Evolutionary conservation across 2,329 filamentous ascomycete species (phyloP), one percentile per base, ranked within the genome.

Genomic region (Ustulina deusta): DNA sequence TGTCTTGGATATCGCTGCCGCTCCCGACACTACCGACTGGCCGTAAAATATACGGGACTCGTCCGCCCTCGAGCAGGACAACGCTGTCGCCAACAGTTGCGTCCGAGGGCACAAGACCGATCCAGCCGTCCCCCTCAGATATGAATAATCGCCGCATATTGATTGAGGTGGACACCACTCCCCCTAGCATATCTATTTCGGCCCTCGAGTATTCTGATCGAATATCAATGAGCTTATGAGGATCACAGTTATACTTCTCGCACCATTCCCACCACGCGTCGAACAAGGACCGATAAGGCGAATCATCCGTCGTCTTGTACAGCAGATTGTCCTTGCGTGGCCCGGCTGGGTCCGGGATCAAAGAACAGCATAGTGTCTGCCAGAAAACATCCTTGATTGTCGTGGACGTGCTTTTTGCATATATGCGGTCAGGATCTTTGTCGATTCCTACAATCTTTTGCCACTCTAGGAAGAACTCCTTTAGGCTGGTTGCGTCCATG

Each of bases 121-220:
- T 54, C 32, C 17, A 54, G 15, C 51, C 51, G n/a, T 54, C 32
- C 3, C 34, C 51, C 6, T 55, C 32, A 3, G 51, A 55, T 6
- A 55, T 7, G 51, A 55, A 55, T 17, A 55, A 17, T 4, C 51
- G 32, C n/a, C 51, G 34, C 51, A 40, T 55, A 9, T 29, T 55
- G 10, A 27, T 55, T n/a, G 32, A 36, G 2, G 32, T n/a, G 29
- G 51, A 40, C 10, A 55, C 34, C 10, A 36, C 5, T 22, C n/a
- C n/a, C 2, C 49, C 29, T 6, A 54, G 5, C 11, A 54, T 7
- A 22, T 54, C n/a, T 22, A 36, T 54, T 13, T 54, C 49, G 2
- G 17, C 7, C 17, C 32, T n/a, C 32, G 32, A 54, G 6, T 32
- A 54, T 11, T 36, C 49, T 3, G 49, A 36, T 11, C 4, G 49